Evolutionary conservation across 148 eudicot genomes (phyloP).

Genomic region (Chenopodium suecicum): DNA sequence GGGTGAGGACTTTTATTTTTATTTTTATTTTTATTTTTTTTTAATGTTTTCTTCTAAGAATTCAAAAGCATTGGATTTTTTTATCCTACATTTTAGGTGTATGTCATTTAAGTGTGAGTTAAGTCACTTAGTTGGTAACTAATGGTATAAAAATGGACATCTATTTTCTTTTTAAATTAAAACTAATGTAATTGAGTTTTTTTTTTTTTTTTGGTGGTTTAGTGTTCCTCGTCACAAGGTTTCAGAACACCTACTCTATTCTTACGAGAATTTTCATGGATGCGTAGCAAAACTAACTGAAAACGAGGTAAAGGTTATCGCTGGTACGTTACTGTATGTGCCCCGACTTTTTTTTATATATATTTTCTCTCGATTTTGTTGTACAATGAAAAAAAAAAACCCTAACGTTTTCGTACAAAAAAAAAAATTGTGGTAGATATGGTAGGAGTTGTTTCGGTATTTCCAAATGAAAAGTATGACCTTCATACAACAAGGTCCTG

Average conservation of each 20-base stretch:
- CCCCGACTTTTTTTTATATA: too few relatives aligned
- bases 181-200: too few relatives aligned
- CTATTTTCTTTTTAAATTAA: too few relatives aligned
- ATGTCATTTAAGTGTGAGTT: too few relatives aligned
- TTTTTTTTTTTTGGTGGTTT: not conserved
- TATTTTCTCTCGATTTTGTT: too few relatives aligned
- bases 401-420: not conserved
- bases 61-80: too few relatives aligned
- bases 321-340: not conserved
- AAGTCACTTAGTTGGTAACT: too few relatives aligned
- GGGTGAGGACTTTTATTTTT: slow-evolving; percentile 6
- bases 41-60: too few relatives aligned
- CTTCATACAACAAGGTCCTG: slow-evolving; percentile 52
- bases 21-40: not conserved
- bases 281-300: slow-evolving; percentile 20
- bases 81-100: too few relatives aligned
- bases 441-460: slow-evolving; percentile 48
- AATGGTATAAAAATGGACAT: too few relatives aligned
- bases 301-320: slow-evolving; percentile 19
- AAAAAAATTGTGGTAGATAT: slow-evolving; percentile 17
- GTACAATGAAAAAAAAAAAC: not conserved
- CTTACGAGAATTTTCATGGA: slow-evolving; percentile 27
- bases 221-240: not conserved
- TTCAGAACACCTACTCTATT: slow-evolving; percentile 12
- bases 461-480: slow-evolving; percentile 26